These are phyloP conservation scores for Ceratocystis cubensis DNA, from an alignment of 2,329 filamentous ascomycete species.

Conservation along the genomic window DNA sequence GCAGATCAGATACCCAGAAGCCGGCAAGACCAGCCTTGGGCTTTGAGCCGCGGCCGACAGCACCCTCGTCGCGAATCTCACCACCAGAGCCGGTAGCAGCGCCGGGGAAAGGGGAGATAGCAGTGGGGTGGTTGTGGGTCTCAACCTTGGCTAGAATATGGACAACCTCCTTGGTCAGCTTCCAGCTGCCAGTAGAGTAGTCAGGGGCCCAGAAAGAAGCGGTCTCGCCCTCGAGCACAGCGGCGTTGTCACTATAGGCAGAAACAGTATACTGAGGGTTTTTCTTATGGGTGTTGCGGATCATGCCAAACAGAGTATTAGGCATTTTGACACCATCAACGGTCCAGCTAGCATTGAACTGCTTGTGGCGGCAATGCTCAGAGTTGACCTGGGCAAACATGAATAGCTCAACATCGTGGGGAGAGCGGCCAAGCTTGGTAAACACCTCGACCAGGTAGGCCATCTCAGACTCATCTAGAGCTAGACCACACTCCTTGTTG, in stretches of 20 bases:
- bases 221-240: conserved; percentile 47
- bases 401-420: conserved; percentile 83
- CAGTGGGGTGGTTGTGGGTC: conserved; percentile 95
- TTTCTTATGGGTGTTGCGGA: conserved; percentile 81
- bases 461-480: conserved; percentile 78
- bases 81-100: conserved; percentile 92
- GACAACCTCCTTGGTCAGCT: conserved; percentile 69
- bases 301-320: conserved; percentile 86
- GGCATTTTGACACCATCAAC: conserved; percentile 76
- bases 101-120: conserved; percentile 83
- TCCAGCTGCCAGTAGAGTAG: conserved; percentile 76
- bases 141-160: conserved; percentile 91
- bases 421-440: conserved; percentile 39
- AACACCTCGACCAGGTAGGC: conserved; percentile 70
- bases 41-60: conserved; percentile 81
- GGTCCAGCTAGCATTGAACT: conserved; percentile 94
- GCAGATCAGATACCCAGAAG: conserved; percentile 88
- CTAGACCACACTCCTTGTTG: conserved; percentile 72
- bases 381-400: conserved; percentile 99
- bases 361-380: conserved; percentile 75
- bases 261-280: conserved; percentile 76
- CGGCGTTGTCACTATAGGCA: conserved; percentile 94
- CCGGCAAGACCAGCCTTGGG: conserved; percentile 87
- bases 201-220: conserved; percentile 68
- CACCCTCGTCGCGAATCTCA: conserved; percentile 89